Percentiles rank a stretch among this genome's conserved stretches.
phyloP scores from a whole-genome alignment of 148 eudicot species.

The Gaultheria prostrata region DNA sequence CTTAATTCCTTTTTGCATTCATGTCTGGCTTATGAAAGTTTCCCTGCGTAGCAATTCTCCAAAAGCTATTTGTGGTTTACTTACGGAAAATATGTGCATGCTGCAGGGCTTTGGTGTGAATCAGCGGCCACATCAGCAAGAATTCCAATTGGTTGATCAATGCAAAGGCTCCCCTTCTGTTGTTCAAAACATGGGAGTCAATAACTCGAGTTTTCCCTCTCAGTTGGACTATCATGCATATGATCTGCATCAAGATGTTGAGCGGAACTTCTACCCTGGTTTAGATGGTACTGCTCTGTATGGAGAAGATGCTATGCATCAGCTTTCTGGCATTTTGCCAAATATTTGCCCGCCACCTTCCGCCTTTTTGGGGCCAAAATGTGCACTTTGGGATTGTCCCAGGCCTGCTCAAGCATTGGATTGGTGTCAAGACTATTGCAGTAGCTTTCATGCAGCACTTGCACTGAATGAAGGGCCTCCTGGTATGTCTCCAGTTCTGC shows the following conservation, averaged over 20 bases:
- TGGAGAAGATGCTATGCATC: conserved; percentile 46
- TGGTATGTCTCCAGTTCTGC: conserved; percentile 82
- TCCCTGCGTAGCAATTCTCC: neutral
- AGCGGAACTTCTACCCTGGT: conserved; percentile 46
- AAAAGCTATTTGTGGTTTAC: neutral
- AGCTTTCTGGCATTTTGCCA: conserved; percentile 52
- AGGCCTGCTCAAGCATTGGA: conserved; percentile 83
- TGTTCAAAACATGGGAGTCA: conserved; percentile 38
- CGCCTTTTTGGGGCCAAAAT: conserved; percentile 93
- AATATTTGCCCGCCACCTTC: conserved; percentile 77
- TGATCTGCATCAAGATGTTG: conserved; percentile 56
- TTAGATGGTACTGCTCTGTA: conserved; percentile 36
- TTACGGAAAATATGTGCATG: conserved; percentile 5
- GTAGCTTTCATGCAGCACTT: conserved; percentile 69
- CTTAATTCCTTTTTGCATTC: neutral
- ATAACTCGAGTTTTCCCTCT: conserved; percentile 43
- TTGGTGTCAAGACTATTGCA: conserved; percentile 87
- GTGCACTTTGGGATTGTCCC: conserved; percentile 97
- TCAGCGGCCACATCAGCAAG: conserved; percentile 52
- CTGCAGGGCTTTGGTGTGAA: conserved; percentile 50
- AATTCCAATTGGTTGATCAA: conserved; percentile 43
- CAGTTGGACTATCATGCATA: conserved; percentile 58
- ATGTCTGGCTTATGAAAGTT: neutral
- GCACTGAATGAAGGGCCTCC: conserved; percentile 88
- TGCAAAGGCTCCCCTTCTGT: conserved; percentile 49